A percentile compares a stretch with the other conserved stretches of the same genome.
Conservation (phyloP, 164 flowering plant genomes). For the Euptelea pleiosperma region DNA sequence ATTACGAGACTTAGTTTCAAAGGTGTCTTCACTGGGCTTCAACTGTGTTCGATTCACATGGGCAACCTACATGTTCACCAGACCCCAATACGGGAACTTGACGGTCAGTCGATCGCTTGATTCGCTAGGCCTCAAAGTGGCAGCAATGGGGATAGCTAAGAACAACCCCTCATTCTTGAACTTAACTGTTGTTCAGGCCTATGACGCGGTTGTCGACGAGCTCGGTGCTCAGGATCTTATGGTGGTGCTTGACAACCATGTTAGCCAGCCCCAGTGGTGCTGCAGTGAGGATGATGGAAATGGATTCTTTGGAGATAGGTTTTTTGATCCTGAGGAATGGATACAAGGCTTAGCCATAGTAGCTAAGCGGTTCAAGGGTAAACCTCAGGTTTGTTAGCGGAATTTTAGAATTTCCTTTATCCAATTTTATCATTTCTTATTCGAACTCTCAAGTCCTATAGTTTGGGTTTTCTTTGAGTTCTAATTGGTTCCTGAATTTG, state of each 20-base stretch:
- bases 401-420: no score
- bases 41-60: slow-evolving; percentile 55
- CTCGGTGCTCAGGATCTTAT: slow-evolving; percentile 24
- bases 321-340: slow-evolving; percentile 43
- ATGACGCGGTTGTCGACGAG: slow-evolving; percentile 25
- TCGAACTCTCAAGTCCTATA: no score
- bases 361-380: slow-evolving; percentile 30
- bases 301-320: slow-evolving; percentile 44
- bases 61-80: slow-evolving; percentile 44
- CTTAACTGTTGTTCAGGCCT: slow-evolving; percentile 26
- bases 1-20: slow-evolving; percentile 20
- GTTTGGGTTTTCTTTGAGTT: no score
- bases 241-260: slow-evolving; percentile 45
- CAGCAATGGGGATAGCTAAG: slow-evolving; percentile 18
- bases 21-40: slow-evolving; percentile 34
- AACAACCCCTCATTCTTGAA: slow-evolving; percentile 33
- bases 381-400: slow-evolving; percentile 34
- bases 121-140: slow-evolving; percentile 16
- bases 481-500: no score
- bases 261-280: slow-evolving; percentile 44
- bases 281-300: slow-evolving; percentile 37
- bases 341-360: slow-evolving; percentile 34
- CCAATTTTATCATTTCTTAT: no score
- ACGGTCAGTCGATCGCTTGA: slow-evolving; percentile 28
- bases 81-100: neutral